These are phyloP conservation scores for Solanum ossicruentum DNA, from an alignment of 257 asterid genomes.

Conservation along the genomic window DNA sequence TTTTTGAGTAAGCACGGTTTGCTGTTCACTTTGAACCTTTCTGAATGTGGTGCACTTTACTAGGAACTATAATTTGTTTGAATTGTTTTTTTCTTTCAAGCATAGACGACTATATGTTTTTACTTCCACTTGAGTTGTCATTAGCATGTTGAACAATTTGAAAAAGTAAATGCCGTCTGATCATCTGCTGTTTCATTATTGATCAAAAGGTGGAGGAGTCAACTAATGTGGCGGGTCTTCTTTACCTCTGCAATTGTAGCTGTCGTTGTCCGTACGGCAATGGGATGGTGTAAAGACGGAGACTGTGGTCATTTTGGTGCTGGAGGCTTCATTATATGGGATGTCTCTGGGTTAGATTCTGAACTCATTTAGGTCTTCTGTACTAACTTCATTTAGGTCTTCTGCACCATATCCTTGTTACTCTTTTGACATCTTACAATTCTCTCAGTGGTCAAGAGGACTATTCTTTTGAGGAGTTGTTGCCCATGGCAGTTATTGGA, in stretches of 20 bases:
- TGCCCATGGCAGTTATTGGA: constrained; percentile 98
- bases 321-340: constrained; percentile 99
- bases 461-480: constrained; percentile 84
- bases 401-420: constrained; percentile 3
- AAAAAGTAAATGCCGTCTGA: background rate
- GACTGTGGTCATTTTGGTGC: constrained; percentile 98
- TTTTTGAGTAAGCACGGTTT: background rate
- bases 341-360: constrained; percentile 58
- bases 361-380: constrained; percentile 8
- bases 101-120: background rate
- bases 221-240: constrained; percentile 99
- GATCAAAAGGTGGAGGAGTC: constrained; percentile 96
- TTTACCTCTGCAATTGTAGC: constrained; percentile 98
- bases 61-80: background rate
- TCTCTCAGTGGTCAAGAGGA: constrained; percentile 95
- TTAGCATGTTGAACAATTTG: background rate
- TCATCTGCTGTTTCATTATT: background rate
- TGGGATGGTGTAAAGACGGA: constrained; percentile 98
- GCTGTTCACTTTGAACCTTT: background rate
- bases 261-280: constrained; percentile 88
- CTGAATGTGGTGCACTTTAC: background rate
- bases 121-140: background rate
- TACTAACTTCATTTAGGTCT: constrained; percentile 5
- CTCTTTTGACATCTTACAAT: constrained; percentile 14
- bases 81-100: background rate